Conservation (phyloP, 2,329 filamentous ascomycete species). For the Alternaria atra region DNA sequence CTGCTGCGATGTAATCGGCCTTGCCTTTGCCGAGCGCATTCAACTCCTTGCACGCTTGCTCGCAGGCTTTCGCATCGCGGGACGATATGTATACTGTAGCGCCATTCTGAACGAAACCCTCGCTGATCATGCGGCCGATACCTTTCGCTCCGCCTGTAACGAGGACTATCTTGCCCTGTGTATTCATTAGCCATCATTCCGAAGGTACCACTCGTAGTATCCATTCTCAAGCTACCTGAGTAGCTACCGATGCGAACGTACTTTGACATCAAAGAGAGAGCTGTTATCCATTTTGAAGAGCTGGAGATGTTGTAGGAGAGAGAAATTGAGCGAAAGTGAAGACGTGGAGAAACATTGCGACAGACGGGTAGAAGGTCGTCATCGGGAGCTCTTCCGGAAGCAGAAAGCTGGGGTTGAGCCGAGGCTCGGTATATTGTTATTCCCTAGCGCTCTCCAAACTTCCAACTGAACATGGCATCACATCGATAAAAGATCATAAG, state of each 20-base stretch:
- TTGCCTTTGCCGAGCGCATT: conserved; percentile 64
- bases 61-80: conserved; percentile 68
- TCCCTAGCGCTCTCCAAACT: neutral
- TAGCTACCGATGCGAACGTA: conserved; percentile 10
- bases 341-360: conserved; percentile 12
- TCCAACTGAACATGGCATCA: neutral
- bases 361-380: conserved; percentile 9
- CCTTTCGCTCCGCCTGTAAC: conserved; percentile 63
- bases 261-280: conserved; percentile 50
- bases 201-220: no score
- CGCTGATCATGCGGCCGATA: conserved; percentile 73
- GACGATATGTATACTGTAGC: conserved; percentile 75
- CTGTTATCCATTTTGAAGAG: conserved; percentile 44
- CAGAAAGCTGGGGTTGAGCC: conserved; percentile 35
- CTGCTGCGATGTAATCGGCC: conserved; percentile 68
- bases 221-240: no score
- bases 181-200: neutral
- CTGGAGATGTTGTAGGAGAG: neutral
- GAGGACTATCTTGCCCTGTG: conserved; percentile 56
- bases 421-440: conserved; percentile 30
- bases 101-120: conserved; percentile 71
- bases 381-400: conserved; percentile 17
- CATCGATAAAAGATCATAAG: neutral
- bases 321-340: neutral
- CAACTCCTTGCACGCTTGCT: conserved; percentile 66